These are phyloP conservation scores for Saccharomycodes ludwigii DNA, from an alignment of 805 yeast genomes.

Conservation along the genomic window DNA sequence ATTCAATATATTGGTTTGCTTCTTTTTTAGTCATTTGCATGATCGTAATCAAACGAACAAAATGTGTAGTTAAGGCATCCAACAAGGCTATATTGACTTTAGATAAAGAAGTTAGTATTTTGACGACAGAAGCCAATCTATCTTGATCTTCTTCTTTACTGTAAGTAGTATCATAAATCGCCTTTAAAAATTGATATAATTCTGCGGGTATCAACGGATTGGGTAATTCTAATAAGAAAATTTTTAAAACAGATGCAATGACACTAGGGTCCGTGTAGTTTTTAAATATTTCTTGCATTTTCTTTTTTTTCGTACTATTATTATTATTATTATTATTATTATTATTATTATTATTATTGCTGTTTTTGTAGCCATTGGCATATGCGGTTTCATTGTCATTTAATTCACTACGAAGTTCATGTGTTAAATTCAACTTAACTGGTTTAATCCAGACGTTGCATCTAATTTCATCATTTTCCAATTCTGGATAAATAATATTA, in stretches of 20 bases:
- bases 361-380: constrained; percentile 7
- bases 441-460: constrained; percentile 57
- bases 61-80: constrained; percentile 69
- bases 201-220: constrained; percentile 58
- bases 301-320: constrained; percentile 12
- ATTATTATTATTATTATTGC: not conserved
- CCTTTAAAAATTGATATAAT: constrained; percentile 53
- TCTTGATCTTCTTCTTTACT: constrained; percentile 11
- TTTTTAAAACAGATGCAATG: constrained; percentile 55
- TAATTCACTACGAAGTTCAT: constrained; percentile 44
- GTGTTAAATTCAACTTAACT: constrained; percentile 48
- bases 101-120: constrained; percentile 53
- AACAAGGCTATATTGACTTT: constrained; percentile 66
- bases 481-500: constrained; percentile 45
- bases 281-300: constrained; percentile 25
- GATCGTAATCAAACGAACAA: constrained; percentile 47
- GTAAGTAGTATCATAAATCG: constrained; percentile 33
- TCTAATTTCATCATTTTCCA: constrained; percentile 57
- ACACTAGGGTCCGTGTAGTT: constrained; percentile 37
- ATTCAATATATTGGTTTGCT: constrained; percentile 18
- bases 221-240: constrained; percentile 70
- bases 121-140: constrained; percentile 52
- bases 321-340: no score
- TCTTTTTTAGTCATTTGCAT: constrained; percentile 31
- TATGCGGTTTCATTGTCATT: constrained; percentile 25